Evolutionary conservation across 108 stramenopile genomes (phyloP).

Genomic region (Cyclotella choctawhatcheeana): DNA sequence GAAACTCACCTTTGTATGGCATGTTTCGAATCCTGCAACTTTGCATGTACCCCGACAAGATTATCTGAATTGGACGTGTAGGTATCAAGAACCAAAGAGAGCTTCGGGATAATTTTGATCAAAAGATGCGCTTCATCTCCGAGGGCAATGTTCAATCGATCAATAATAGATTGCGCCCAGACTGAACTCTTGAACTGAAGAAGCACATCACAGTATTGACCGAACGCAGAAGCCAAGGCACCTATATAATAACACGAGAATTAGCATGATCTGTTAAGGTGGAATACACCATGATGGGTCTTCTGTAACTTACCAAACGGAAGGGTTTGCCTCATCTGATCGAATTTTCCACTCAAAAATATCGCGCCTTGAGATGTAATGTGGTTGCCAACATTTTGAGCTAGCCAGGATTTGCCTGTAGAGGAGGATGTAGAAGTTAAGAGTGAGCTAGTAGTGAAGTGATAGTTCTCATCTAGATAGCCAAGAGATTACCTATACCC

Average conservation of each 20-base stretch:
- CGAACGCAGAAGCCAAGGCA: constrained; percentile 9
- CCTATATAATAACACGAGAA: too few relatives aligned
- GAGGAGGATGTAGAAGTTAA: too few relatives aligned
- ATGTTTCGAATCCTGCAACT: too few relatives aligned
- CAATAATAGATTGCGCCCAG: not conserved
- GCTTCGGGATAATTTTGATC: not conserved
- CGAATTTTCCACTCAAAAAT: constrained; percentile 24
- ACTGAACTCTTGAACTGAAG: not conserved
- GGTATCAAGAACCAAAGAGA: not conserved
- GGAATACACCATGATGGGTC: too few relatives aligned
- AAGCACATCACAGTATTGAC: not conserved
- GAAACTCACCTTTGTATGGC: too few relatives aligned
- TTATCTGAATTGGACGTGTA: not conserved
- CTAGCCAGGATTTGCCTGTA: not conserved
- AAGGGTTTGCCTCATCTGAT: constrained; percentile 6
- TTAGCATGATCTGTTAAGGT: too few relatives aligned
- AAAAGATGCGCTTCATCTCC: not conserved
- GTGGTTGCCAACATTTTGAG: not conserved
- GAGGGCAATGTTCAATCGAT: not conserved
- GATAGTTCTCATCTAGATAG: too few relatives aligned
- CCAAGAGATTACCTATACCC: too few relatives aligned
- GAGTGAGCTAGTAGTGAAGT: too few relatives aligned
- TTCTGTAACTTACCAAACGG: too few relatives aligned
- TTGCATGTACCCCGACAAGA: too few relatives aligned
- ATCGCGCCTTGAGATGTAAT: not conserved